Evolutionary conservation across 2,329 filamentous ascomycete genomes (phyloP).

Genomic region (Fusarium drepaniforme): DNA sequence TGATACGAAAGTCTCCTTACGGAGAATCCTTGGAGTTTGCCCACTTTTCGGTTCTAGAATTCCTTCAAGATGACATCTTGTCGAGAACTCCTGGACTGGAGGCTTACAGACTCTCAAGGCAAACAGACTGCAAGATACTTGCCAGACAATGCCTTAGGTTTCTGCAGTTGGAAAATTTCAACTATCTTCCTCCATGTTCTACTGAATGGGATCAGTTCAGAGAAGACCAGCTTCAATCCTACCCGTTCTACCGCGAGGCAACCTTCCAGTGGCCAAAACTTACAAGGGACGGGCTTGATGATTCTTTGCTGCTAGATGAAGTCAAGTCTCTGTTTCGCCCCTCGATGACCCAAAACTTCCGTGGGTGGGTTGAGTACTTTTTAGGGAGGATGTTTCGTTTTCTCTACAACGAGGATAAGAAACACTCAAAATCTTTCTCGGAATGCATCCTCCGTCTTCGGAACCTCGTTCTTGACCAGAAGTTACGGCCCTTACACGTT

Average conservation of each 20-base stretch:
- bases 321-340: slow-evolving; percentile 4
- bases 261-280: background rate
- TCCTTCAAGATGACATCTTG: slow-evolving; percentile 7
- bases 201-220: background rate
- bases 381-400: too few relatives aligned
- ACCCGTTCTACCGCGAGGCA: slow-evolving; percentile 18
- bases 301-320: rapidly evolving
- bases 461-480: background rate
- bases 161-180: slow-evolving; percentile 18
- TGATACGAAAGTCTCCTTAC: slow-evolving; percentile 10
- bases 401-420: too few relatives aligned
- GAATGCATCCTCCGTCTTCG: background rate
- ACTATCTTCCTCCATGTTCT: background rate
- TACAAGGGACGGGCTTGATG: background rate
- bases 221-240: background rate
- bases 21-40: slow-evolving; percentile 18
- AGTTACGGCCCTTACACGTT: slow-evolving; percentile 10
- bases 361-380: background rate
- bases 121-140: rapidly evolving
- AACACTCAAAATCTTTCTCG: background rate
- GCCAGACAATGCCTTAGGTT: slow-evolving; percentile 14
- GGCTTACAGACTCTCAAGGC: background rate
- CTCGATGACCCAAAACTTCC: background rate
- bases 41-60: slow-evolving; percentile 33
- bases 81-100: background rate